These are phyloP conservation scores for Pleurotus platypus DNA, from an alignment of 768 basidiomycete genomes.

Conservation along the genomic window DNA sequence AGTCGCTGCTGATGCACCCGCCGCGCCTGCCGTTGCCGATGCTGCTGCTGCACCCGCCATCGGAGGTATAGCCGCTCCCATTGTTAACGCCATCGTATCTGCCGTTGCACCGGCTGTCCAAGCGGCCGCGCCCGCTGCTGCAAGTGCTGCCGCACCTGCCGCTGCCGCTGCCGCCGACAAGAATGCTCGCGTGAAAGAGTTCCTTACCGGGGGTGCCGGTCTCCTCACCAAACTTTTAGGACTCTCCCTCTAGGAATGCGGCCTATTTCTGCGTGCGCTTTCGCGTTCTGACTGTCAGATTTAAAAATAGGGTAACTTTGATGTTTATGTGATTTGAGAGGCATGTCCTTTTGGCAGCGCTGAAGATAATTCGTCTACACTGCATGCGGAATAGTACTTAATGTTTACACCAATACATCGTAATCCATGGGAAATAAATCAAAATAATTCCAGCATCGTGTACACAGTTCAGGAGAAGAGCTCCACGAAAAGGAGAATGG, in stretches of 20 bases:
- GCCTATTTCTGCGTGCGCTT: too few species aligned
- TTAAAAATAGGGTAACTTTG: neutral
- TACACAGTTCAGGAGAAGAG: too few species aligned
- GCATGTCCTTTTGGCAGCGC: neutral
- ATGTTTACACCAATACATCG: slow-evolving; percentile 1
- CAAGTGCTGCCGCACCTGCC: neutral
- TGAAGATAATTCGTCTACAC: neutral
- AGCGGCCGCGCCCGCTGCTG: neutral
- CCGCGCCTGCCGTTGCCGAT: neutral
- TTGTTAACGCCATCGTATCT: neutral
- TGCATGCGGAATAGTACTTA: slow-evolving; percentile 7
- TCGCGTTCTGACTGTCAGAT: too few species aligned
- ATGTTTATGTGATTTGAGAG: neutral
- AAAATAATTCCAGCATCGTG: too few species aligned
- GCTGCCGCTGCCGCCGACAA: neutral
- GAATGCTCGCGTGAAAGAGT: neutral
- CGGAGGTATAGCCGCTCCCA: neutral
- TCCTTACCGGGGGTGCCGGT: slow-evolving; percentile 3
- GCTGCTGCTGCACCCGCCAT: neutral
- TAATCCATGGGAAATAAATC: neutral
- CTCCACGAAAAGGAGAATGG: too few species aligned
- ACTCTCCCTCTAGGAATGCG: neutral
- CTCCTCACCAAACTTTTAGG: slow-evolving; percentile 2
- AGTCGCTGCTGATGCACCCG: neutral
- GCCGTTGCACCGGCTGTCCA: neutral